Percentiles rank a stretch among this genome's conserved stretches.
These are phyloP conservation scores for Xylariaceae sp. DNA, from an alignment of 2,329 filamentous ascomycete species.

Conservation along the genomic window DNA sequence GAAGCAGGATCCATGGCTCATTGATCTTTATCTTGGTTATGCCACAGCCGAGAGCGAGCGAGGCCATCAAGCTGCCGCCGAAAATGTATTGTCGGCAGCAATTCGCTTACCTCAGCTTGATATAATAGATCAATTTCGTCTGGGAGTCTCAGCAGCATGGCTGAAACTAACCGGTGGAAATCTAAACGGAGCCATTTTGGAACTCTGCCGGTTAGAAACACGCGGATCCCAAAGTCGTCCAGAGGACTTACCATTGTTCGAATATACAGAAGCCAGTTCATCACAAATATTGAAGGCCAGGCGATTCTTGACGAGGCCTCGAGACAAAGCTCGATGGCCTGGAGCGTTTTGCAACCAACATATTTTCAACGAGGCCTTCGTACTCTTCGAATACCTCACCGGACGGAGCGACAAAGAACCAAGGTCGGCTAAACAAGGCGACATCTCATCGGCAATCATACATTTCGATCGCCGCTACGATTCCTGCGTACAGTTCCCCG, in stretches of 20 bases:
- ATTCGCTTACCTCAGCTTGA: slow-evolving; percentile 35
- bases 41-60: slow-evolving; percentile 64
- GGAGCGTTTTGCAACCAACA: slow-evolving; percentile 46
- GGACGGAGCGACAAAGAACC: slow-evolving; percentile 39
- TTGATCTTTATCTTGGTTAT: slow-evolving; percentile 74
- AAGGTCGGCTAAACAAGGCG: slow-evolving; percentile 46
- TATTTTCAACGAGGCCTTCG: slow-evolving; percentile 57
- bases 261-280: slow-evolving; percentile 27
- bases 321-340: slow-evolving; percentile 54
- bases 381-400: slow-evolving; percentile 65
- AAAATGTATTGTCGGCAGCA: slow-evolving; percentile 64
- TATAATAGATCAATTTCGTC: slow-evolving; percentile 28
- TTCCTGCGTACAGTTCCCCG: slow-evolving; percentile 38
- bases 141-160: slow-evolving; percentile 66
- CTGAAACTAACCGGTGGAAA: slow-evolving; percentile 50
- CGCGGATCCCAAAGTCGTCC: slow-evolving; percentile 17
- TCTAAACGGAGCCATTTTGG: slow-evolving; percentile 32
- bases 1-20: slow-evolving; percentile 60
- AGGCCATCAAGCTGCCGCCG: slow-evolving; percentile 54
- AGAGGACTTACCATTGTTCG: slow-evolving; percentile 6
- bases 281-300: slow-evolving; percentile 48
- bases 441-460: slow-evolving; percentile 48
- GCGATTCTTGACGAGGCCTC: slow-evolving; percentile 49
- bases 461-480: slow-evolving; percentile 39
- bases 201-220: slow-evolving; percentile 39